Conservation (phyloP, 371 early-diverging fungal species). For the Entomophthora muscae region DNA sequence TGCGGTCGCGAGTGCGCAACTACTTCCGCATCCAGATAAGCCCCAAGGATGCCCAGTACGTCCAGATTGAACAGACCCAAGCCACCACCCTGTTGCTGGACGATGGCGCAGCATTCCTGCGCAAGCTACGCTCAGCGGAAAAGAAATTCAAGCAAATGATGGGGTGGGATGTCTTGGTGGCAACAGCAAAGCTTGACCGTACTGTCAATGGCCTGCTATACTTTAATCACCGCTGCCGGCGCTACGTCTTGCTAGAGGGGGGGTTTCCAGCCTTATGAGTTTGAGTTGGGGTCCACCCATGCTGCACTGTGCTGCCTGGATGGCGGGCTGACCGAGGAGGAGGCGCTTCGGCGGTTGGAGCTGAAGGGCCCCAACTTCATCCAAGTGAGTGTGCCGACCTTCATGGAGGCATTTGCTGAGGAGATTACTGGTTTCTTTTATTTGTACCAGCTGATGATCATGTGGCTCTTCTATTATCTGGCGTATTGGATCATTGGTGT, state of each 20-base stretch:
- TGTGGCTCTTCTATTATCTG: constrained; percentile 56
- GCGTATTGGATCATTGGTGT: constrained; percentile 56
- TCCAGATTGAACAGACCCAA: constrained; percentile 39
- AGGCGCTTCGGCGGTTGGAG: constrained; percentile 35
- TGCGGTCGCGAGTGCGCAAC: constrained; percentile 25
- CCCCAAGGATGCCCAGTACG: constrained; percentile 24
- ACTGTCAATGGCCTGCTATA: constrained; percentile 28
- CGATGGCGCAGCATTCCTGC: constrained; percentile 19
- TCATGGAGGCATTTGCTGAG: constrained; percentile 27
- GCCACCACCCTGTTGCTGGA: constrained; percentile 31
- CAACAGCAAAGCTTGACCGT: constrained; percentile 18
- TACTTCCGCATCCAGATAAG: constrained; percentile 38
- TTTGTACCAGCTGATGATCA: constrained; percentile 52
- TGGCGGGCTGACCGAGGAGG: constrained; percentile 29
- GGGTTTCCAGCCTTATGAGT: constrained; percentile 34
- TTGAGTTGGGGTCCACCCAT: constrained; percentile 30
- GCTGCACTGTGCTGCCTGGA: constrained; percentile 20
- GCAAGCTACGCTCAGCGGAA: constrained; percentile 18
- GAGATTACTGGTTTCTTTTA: constrained; percentile 61
- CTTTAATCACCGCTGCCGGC: constrained; percentile 58
- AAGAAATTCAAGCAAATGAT: constrained; percentile 10
- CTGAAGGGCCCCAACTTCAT: constrained; percentile 54
- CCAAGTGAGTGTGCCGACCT: constrained; percentile 33
- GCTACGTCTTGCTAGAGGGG: constrained; percentile 30
- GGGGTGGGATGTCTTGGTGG: constrained; percentile 19